These are phyloP conservation scores for Hanseniaspora lindneri DNA, from an alignment of 805 yeast species.

Conservation along the genomic window DNA sequence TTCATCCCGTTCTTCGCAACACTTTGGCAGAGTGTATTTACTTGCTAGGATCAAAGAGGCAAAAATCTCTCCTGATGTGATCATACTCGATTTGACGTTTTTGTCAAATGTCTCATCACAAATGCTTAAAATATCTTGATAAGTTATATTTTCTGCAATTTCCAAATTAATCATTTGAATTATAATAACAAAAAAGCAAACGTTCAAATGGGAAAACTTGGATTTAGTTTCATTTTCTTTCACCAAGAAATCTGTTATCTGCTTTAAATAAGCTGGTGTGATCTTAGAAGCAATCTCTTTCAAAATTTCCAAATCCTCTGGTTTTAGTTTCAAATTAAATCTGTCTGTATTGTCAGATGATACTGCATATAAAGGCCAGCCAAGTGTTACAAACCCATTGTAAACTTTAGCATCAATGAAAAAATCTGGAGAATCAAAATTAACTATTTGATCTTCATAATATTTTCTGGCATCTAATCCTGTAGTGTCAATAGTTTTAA, in stretches of 20 bases:
- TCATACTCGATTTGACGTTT: slow-evolving; percentile 65
- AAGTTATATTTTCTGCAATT: slow-evolving; percentile 30
- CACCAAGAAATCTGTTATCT: slow-evolving; percentile 40
- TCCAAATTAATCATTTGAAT: slow-evolving; percentile 30
- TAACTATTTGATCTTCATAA: slow-evolving; percentile 44
- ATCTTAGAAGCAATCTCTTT: slow-evolving; percentile 35
- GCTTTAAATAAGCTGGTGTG: slow-evolving; percentile 47
- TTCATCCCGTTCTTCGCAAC: slow-evolving; percentile 33
- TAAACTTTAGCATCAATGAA: slow-evolving; percentile 47
- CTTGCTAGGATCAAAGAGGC: slow-evolving; percentile 50
- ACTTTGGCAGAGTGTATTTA: slow-evolving; percentile 31
- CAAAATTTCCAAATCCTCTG: slow-evolving; percentile 35
- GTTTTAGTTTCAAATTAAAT: slow-evolving; percentile 26
- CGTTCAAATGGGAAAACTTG: slow-evolving; percentile 54
- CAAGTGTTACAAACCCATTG: slow-evolving; percentile 73
- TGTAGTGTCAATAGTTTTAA: slow-evolving; percentile 36
- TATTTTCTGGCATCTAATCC: slow-evolving; percentile 29
- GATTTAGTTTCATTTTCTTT: slow-evolving; percentile 60
- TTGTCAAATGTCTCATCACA: slow-evolving; percentile 42
- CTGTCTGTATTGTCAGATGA: slow-evolving; percentile 25
- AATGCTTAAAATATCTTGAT: slow-evolving; percentile 42
- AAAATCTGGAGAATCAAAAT: slow-evolving; percentile 36
- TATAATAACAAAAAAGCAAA: slow-evolving; percentile 42
- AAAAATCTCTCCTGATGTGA: slow-evolving; percentile 58
- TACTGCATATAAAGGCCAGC: slow-evolving; percentile 39